Base-by-base conservation (phyloP, 768 basidiomycete genomes). In the Pilatotrama ljubarskyi region DNA sequence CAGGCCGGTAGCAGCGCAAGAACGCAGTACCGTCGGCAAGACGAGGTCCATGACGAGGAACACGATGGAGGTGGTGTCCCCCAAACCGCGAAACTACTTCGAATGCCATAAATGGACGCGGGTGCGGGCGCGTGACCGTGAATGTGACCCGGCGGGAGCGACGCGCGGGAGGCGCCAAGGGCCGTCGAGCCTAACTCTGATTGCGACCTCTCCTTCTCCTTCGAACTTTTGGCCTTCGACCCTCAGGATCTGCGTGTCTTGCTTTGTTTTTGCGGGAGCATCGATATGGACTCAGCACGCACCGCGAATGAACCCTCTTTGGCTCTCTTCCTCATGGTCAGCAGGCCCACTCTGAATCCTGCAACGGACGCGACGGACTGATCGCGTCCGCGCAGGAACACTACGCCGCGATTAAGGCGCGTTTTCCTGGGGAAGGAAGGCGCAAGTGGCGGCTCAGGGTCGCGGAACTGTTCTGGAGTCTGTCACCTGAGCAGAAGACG, bases 371-470 rank as follows among this genome's bases (percentile, higher is more conserved):
- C 44, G 42, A 15, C 40, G 18, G 38, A 32, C 59, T 51, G 48
- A 49, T 59, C 58, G 53, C 50, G 20, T 36, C 42, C 24, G 36
- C 42, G 26, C 55, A 68, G 64, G 66, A 61, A 41, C 71, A 73
- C 60, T 87, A 87, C 59, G 67, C 76, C 13, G 61, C 69, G 15
- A 60, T 79, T 11, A 86, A 82, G 67, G 67, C 70, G 4, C 75
- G 68, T 38, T 74, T 79, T 65, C 82, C 84, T 36, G 67, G 72
- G 17, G 82, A 85, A 66, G 86, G 85, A 18, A 78, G 86, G 51
- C 78, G 86, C 15, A 79, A 72, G 70, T 82, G 81, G 82, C 76
- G 76, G 55, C 70, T 88, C 57, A 80, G 80, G 26, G 76, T 81
- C 29, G 76, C 84, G 14, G 72, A 81, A 66, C 70, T 78, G 52